Base-by-base conservation (phyloP, 2,329 filamentous ascomycete genomes). In the Colletotrichum kahawae region DNA sequence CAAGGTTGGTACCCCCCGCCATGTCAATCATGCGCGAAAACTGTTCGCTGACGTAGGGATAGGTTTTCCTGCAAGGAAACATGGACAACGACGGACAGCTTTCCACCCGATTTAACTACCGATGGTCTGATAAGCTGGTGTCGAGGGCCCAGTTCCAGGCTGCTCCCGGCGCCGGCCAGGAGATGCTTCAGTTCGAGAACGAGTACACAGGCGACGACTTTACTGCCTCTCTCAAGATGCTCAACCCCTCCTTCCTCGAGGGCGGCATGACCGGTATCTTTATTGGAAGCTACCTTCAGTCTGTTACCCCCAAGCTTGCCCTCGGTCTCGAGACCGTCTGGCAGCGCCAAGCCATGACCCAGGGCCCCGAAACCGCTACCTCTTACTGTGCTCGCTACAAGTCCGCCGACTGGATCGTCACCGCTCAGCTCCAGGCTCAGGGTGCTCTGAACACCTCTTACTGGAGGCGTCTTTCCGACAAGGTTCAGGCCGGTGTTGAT, bases 1-100 rank as follows among this genome's bases (percentile, higher is more conserved):
- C 86, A 96, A 95, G 90, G 96, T 98, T 86, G 80, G 91, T 88
- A 72, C 31, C 33, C 38, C 38, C 51, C 29, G 43, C 43, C 43
- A 13, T 51, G 43, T 71, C 27, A 5, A 56, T 34, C 31, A 12
- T 36, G 62, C 71, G 71, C 71, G 27, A 66, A 38, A 29, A 51
- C 38, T 5, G 16, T 59, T 27, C 18, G 60, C 66, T 77, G 60
- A 76, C 57, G 31, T 29, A 13, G 34, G 10, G 5, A 38, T 60
- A 98, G 96, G 91, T 98, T 75, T 98, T 99, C 85, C 92, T 97
- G 86, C 97, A 99, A 91, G 97, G 94, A 79, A 98, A 95, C 84
- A 87, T 98, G 84, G 96, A 98, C 85, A 98, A 97, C 83, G 95
- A 98, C 82, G 94, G 96, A 76, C 91, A 93, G 79, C 91, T 99